Conservation (phyloP, 257 asterid species). For the Lycium ferocissimum region DNA sequence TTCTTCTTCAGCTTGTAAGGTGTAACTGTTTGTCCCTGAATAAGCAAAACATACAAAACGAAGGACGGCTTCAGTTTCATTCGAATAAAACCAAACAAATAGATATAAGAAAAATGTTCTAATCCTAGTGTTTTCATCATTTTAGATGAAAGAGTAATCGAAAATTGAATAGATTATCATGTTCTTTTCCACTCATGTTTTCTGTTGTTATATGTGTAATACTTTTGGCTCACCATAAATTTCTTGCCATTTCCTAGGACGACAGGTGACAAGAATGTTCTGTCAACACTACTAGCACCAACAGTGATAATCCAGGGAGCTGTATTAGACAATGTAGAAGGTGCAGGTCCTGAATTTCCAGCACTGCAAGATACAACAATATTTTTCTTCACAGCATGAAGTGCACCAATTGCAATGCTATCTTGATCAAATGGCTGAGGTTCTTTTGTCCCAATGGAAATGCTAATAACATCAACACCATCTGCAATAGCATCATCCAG, state of each 20-base stretch:
- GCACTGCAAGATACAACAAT: conserved; percentile 86
- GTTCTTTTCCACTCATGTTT: not conserved
- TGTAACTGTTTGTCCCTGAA: conserved; percentile 81
- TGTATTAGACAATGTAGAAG: conserved; percentile 63
- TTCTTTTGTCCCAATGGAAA: conserved; percentile 62
- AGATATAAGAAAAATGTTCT: not conserved
- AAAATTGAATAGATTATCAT: not conserved
- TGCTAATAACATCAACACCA: conserved; percentile 78
- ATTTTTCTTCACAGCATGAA: conserved; percentile 71
- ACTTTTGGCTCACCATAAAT: conserved; percentile 47
- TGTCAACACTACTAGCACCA: conserved; percentile 85
- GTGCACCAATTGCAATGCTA: conserved; percentile 72
- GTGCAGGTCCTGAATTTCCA: conserved; percentile 75
- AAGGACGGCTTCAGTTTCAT: not conserved
- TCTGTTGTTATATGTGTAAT: not conserved
- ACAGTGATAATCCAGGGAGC: conserved; percentile 97
- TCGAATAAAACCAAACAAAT: not conserved
- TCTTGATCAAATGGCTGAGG: conserved; percentile 58
- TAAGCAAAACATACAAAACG: not conserved
- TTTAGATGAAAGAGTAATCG: not conserved
- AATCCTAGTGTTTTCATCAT: not conserved
- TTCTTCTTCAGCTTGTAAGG: conserved; percentile 60
- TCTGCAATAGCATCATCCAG: conserved; percentile 91
- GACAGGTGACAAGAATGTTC: conserved; percentile 57
- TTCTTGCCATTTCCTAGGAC: conserved; percentile 69